These are phyloP conservation scores for Zygoascus meyerae DNA, from an alignment of 1,139 yeast genomes.

Conservation along the genomic window DNA sequence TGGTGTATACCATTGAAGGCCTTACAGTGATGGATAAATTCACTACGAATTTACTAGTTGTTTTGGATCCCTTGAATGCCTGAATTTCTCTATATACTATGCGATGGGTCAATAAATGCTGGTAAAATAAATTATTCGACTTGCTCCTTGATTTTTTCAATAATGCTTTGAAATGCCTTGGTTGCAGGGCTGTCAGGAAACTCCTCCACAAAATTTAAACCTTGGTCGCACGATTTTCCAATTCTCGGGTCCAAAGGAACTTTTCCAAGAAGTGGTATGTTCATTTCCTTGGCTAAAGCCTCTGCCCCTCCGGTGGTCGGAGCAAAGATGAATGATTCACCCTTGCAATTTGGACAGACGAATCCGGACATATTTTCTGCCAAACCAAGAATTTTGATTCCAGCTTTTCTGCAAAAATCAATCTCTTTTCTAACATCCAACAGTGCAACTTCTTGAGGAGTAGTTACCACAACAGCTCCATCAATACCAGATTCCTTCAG, in stretches of 20 bases:
- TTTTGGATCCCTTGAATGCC: constrained; percentile 1
- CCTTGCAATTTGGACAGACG: constrained; percentile 92
- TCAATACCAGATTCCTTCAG: constrained; percentile 88
- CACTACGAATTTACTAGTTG: not conserved
- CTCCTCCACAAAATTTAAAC: constrained; percentile 71
- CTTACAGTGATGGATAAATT: not conserved
- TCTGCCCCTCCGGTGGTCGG: constrained; percentile 98
- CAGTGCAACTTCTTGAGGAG: constrained; percentile 96
- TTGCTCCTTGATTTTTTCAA: constrained; percentile 28
- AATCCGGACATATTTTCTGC: constrained; percentile 99
- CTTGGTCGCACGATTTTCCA: constrained; percentile 81
- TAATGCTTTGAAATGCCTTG: constrained; percentile 76
- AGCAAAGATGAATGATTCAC: constrained; percentile 83
- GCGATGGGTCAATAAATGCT: not conserved
- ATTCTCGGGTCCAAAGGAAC: constrained; percentile 96
- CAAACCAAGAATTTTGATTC: constrained; percentile 75
- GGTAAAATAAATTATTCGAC: not conserved
- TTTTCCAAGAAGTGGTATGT: constrained; percentile 74
- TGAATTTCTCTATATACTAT: not conserved
- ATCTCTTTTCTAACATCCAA: constrained; percentile 94
- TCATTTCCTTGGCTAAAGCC: constrained; percentile 70
- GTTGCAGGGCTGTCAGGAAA: constrained; percentile 95
- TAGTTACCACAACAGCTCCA: constrained; percentile 92
- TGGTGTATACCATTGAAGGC: not conserved
- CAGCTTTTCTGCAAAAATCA: constrained; percentile 89